Base-by-base conservation (phyloP, 2,329 filamentous ascomycete genomes). In the Aspergillus fischeri region DNA sequence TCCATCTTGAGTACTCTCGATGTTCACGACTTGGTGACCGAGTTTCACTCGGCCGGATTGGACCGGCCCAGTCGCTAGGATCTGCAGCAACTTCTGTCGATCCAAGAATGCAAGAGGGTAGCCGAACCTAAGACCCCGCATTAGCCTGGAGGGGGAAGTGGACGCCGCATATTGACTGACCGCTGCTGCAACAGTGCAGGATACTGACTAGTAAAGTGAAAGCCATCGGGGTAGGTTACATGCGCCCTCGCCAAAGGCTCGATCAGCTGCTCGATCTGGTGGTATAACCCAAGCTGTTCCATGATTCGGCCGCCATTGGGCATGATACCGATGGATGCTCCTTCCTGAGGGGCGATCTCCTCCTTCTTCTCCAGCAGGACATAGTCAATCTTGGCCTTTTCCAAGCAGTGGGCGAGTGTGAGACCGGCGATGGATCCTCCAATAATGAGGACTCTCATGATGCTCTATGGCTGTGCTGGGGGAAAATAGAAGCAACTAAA, bases 321-420 rank as follows among this genome's bases (percentile, higher is more conserved):
- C 44, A 63, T 54, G 3, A 65, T 62, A 2, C 58, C 60, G n/a
- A 65, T 54, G 2, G 62, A 64, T 10, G 62, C 60, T 3, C 62
- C 62, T 4, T 61, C 7, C 45, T 63, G 56, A 2, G 62, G 60
- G 9, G 55, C 55, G 47, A 61, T 49, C 1, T 61, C 27, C 8
- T 52, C 17, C 3, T 57, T 55, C 32, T 63, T 63, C 27, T 65
- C 63, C 0, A 84, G 72, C 0, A 84, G 58, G 1, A 80, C 53
- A 61, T 78, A 82, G 53, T 81, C 75, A 54, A 84, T 77, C 28
- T 67, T 68, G 17, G 75, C 68, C 44, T 67, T 66, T 52, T 82
- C 71, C 4, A 83, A 73, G 59, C 75, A 74, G 45, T 76, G 73
- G 3, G 80, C 78, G 7, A 82, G 65, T 0, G 76, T 70, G 1